Percentiles rank a stretch among this genome's conserved stretches.
Conservation (phyloP, 768 basidiomycete species). For the Astraeus odoratus region DNA sequence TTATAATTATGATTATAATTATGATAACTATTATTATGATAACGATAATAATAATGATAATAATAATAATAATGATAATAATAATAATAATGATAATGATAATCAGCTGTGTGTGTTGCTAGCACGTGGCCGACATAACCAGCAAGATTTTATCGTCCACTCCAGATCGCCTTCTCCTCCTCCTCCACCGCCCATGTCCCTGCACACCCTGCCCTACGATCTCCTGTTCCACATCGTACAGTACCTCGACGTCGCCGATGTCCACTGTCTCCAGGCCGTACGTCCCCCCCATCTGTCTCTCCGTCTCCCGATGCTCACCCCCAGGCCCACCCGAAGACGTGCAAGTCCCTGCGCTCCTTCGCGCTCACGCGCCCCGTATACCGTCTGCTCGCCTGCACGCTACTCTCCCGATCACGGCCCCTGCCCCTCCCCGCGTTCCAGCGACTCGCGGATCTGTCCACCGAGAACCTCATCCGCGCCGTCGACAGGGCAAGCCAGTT, state of each 20-base stretch:
- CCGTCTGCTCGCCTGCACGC: slow-evolving; percentile 52
- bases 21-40: too few species aligned
- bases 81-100: too few species aligned
- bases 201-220: slow-evolving; percentile 57
- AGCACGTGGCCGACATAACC: too few species aligned
- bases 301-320: background rate
- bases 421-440: slow-evolving; percentile 66
- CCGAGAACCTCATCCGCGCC: slow-evolving; percentile 50
- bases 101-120: too few species aligned
- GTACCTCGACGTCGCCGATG: slow-evolving; percentile 53
- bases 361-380: slow-evolving; percentile 63
- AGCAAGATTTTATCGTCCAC: too few species aligned
- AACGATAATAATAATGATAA: too few species aligned
- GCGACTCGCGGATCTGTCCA: slow-evolving; percentile 57
- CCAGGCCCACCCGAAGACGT: slow-evolving; percentile 42
- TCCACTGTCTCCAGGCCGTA: slow-evolving; percentile 56
- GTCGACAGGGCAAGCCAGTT: slow-evolving; percentile 58
- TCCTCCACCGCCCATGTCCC: slow-evolving; percentile 16
- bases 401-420: slow-evolving; percentile 61
- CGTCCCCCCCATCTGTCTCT: slow-evolving; percentile 22
- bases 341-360: slow-evolving; percentile 52
- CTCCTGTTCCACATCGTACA: slow-evolving; percentile 60
- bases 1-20: too few species aligned
- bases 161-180: background rate
- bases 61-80: too few species aligned